Percentiles rank a stretch among this genome's conserved stretches.
These are phyloP conservation scores for Chlorella sp. DNA, from an alignment of 139 green algal genomes.

Conservation along the genomic window DNA sequence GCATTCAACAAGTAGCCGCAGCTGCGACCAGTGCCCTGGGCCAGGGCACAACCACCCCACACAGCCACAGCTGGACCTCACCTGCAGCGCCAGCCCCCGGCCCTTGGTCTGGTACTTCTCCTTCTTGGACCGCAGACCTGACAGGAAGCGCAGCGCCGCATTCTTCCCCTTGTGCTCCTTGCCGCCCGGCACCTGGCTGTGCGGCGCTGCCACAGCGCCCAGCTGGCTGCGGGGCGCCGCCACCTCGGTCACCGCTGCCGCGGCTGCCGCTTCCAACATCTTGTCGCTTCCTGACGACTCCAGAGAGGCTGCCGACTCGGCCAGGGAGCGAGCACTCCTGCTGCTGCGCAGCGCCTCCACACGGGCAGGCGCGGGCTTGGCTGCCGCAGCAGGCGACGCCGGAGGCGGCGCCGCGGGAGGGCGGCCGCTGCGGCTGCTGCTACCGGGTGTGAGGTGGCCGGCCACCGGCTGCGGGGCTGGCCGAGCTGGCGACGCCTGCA, in stretches of 20 bases:
- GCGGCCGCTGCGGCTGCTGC: not conserved
- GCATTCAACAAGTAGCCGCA: no score
- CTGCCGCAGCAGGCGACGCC: not conserved
- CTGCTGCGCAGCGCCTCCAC: not conserved
- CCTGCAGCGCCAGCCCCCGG: slow-evolving; percentile 22
- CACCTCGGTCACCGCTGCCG: not conserved
- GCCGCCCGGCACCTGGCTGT: not conserved
- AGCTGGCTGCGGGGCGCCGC: not conserved
- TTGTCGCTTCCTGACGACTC: slow-evolving; percentile 1
- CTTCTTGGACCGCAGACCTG: slow-evolving; percentile 52
- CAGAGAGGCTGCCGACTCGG: not conserved
- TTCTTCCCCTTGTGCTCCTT: slow-evolving; percentile 36
- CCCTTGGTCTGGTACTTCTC: slow-evolving; percentile 51
- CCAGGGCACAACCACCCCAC: no score
- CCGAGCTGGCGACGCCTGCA: not conserved
- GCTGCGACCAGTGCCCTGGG: no score
- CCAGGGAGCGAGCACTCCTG: not conserved
- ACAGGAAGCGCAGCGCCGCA: slow-evolving; percentile 56
- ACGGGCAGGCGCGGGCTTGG: not conserved
- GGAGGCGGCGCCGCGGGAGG: not conserved
- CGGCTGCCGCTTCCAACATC: slow-evolving; percentile 16
- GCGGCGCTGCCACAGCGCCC: not conserved
- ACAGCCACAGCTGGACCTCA: not conserved
- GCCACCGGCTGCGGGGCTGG: not conserved
- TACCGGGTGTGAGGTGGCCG: not conserved